phyloP scores from a whole-genome alignment of 176 grass and related monocot genomes.

The Avena eriantha region DNA sequence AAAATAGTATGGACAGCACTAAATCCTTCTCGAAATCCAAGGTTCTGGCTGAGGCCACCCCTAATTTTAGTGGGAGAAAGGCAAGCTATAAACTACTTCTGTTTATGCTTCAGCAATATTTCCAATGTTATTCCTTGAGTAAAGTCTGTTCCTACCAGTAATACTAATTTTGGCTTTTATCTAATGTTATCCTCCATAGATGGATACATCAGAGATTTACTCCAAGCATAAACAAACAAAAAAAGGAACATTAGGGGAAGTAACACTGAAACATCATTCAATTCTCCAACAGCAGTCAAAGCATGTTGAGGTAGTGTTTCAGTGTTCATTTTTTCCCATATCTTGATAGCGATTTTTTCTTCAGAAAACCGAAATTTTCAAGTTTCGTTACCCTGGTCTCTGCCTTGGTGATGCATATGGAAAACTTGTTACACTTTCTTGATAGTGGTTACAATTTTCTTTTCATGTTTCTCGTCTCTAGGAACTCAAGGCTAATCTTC shows the following conservation, averaged over 20 bases:
- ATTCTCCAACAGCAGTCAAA: slow-evolving; percentile 79
- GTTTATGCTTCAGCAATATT: slow-evolving; percentile 37
- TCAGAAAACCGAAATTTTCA: background rate
- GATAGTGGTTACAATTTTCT: slow-evolving; percentile 11
- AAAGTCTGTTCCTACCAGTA: slow-evolving; percentile 18
- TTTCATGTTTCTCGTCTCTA: slow-evolving; percentile 42
- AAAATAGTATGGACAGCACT: slow-evolving; percentile 54
- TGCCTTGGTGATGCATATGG: background rate
- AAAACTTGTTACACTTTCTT: background rate
- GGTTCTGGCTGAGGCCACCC: slow-evolving; percentile 59
- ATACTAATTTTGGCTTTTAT: slow-evolving; percentile 38
- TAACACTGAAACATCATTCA: slow-evolving; percentile 67
- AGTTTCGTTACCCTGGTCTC: background rate
- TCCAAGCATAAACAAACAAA: slow-evolving; percentile 64
- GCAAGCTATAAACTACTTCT: slow-evolving; percentile 51
- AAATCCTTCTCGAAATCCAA: slow-evolving; percentile 95
- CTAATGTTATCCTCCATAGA: slow-evolving; percentile 48
- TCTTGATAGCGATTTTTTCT: background rate
- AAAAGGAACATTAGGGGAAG: slow-evolving; percentile 67
- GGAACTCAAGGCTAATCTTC: slow-evolving; percentile 81
- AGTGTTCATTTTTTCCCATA: slow-evolving; percentile 23
- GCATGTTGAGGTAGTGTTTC: slow-evolving; percentile 77
- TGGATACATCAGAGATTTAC: slow-evolving; percentile 59
- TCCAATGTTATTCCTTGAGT: slow-evolving; percentile 8
- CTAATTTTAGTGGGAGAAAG: slow-evolving; percentile 65